Percentiles rank a stretch among this genome's conserved stretches.
Conservation (phyloP, 2,329 filamentous ascomycete genomes). For the Botrytis sinoallii region DNA sequence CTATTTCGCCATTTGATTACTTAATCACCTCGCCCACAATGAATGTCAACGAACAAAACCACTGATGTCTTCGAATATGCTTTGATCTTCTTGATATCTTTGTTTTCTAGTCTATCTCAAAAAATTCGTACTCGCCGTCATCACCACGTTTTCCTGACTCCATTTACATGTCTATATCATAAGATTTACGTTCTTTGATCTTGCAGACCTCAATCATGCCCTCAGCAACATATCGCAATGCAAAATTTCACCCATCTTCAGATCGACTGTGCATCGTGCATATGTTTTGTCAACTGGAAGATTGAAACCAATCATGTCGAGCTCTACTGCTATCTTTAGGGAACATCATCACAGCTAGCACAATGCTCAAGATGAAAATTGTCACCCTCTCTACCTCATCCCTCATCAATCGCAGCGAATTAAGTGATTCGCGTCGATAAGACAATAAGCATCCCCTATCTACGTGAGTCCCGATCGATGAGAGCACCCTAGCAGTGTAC, state of each 20-base stretch:
- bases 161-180: not conserved
- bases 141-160: not conserved
- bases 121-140: no score
- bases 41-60: not conserved
- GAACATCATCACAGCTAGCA: not conserved
- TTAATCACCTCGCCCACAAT: not conserved
- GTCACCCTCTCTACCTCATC: not conserved
- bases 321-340: not conserved
- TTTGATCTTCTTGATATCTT: not conserved
- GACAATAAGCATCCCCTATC: not conserved
- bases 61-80: not conserved
- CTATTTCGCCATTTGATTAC: not conserved
- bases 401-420: not conserved
- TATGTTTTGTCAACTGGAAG: not conserved
- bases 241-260: not conserved
- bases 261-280: not conserved
- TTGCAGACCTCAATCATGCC: not conserved
- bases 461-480: not conserved
- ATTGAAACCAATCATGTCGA: not conserved
- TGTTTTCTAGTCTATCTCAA: not conserved
- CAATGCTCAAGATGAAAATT: not conserved
- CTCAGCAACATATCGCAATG: not conserved
- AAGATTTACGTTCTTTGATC: not conserved
- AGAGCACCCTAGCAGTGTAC: not conserved
- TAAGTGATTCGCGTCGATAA: constrained; percentile 10